A percentile compares a stretch with the other conserved stretches of the same genome.
Conservation (phyloP, 2,329 filamentous ascomycete genomes). For the Colletotrichum sp. region DNA sequence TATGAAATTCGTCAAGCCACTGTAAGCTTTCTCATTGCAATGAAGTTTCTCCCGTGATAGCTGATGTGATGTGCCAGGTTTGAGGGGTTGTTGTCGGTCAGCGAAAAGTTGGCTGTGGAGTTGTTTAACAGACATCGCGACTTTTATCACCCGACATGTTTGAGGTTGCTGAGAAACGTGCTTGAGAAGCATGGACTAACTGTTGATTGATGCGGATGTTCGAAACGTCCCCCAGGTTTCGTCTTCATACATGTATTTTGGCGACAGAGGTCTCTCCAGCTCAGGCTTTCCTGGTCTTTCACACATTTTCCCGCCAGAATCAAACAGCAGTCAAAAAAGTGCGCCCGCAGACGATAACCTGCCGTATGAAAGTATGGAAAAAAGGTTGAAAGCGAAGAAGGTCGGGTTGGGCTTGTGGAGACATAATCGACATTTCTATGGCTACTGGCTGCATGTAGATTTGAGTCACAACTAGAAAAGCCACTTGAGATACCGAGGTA, state of each 20-base stretch:
- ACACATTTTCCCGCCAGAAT: not conserved
- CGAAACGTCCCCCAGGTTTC: not conserved
- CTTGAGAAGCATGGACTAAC: not conserved
- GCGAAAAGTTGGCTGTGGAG: not conserved
- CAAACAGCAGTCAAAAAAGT: not conserved
- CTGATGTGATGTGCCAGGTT: not conserved
- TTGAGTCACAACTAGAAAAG: not conserved
- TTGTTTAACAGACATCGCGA: not conserved
- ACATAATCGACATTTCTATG: not conserved
- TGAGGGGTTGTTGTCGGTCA: not conserved
- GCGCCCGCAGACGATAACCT: not conserved
- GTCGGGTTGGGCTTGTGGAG: not conserved
- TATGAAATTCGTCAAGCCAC: constrained; percentile 6
- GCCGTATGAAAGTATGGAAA: not conserved
- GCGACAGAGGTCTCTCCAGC: not conserved
- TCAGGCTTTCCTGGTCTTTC: not conserved
- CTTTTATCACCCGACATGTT: constrained; percentile 9
- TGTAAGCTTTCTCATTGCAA: not conserved
- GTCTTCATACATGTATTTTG: not conserved
- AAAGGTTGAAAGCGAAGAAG: not conserved
- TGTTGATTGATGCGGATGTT: not conserved
- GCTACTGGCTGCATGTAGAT: not conserved
- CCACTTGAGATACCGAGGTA: not conserved
- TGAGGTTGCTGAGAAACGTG: not conserved
- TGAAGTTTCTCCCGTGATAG: not conserved